phyloP scores from a whole-genome alignment of 768 basidiomycete genomes.

The Pleurotus pulmonarius region DNA sequence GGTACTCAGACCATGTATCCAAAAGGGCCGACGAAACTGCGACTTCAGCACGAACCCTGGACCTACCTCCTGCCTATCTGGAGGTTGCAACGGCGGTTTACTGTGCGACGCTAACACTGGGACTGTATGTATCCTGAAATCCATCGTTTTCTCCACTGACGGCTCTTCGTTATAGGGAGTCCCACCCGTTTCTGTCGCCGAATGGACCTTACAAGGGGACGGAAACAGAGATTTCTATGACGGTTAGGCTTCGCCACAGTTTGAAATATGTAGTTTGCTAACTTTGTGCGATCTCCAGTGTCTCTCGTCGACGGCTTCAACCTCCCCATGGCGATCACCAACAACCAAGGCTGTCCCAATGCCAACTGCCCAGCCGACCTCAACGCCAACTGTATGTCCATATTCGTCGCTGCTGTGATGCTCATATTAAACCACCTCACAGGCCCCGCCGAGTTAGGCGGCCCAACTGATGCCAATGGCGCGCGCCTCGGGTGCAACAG shows the following conservation, averaged over 20 bases:
- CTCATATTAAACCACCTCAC: not conserved
- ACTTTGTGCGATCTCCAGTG: slow-evolving; percentile 28
- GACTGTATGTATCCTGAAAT: slow-evolving; percentile 30
- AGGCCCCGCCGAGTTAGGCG: slow-evolving; percentile 35
- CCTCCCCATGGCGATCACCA: slow-evolving; percentile 54
- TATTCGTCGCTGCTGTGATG: not conserved
- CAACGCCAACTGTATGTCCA: slow-evolving; percentile 43
- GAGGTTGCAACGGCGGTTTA: slow-evolving; percentile 70
- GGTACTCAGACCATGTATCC: slow-evolving; percentile 9
- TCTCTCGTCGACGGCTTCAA: slow-evolving; percentile 68
- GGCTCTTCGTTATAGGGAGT: slow-evolving; percentile 32
- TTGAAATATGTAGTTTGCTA: no score
- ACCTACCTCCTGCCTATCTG: slow-evolving; percentile 57
- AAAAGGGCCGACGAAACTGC: slow-evolving; percentile 48
- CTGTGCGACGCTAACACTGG: slow-evolving; percentile 49
- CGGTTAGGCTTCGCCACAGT: slow-evolving; percentile 28
- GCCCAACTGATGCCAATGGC: slow-evolving; percentile 43
- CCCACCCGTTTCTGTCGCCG: slow-evolving; percentile 66
- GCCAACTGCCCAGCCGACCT: slow-evolving; percentile 63
- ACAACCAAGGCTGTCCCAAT: slow-evolving; percentile 48
- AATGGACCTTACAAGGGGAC: slow-evolving; percentile 53
- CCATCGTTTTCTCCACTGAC: not conserved
- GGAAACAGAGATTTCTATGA: slow-evolving; percentile 55
- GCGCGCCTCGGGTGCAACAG: slow-evolving; percentile 51
- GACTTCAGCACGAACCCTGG: slow-evolving; percentile 51